A percentile compares a stretch with the other conserved stretches of the same genome.
Conservation (phyloP, 257 asterid species). For the Nicotiana noctiflora region DNA sequence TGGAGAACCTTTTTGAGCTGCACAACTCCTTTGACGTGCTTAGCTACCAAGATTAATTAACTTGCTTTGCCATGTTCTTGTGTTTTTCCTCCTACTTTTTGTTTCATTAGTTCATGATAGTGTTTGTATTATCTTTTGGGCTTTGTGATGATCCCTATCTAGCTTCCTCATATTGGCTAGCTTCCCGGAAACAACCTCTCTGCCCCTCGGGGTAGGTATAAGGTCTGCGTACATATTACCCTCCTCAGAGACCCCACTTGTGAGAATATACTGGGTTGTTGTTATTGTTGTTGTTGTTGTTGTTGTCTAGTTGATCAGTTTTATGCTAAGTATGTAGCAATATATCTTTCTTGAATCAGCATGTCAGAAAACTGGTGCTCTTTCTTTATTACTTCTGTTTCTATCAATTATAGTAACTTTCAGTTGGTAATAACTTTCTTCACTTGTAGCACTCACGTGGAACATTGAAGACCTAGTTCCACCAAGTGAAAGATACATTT, state of each 20-base stretch:
- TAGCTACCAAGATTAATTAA: background rate
- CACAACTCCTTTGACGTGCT: background rate
- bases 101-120: background rate
- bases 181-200: too few species aligned
- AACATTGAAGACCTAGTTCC: constrained; percentile 78
- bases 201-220: too few species aligned
- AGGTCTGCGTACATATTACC: too few species aligned
- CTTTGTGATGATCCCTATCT: background rate
- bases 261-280: too few species aligned
- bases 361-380: background rate
- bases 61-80: background rate
- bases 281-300: too few species aligned
- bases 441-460: constrained; percentile 75
- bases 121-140: background rate
- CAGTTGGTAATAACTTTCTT: background rate
- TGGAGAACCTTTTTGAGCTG: background rate
- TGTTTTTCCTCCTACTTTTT: background rate
- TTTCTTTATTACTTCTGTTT: constrained; percentile 1
- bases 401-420: background rate
- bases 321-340: background rate
- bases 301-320: background rate
- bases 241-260: too few species aligned
- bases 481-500: constrained; percentile 73
- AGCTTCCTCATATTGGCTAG: background rate
- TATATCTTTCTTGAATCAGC: background rate